Conservation (phyloP, 2,329 filamentous ascomycete genomes). For the Ceratocystis lukuohia region DNA sequence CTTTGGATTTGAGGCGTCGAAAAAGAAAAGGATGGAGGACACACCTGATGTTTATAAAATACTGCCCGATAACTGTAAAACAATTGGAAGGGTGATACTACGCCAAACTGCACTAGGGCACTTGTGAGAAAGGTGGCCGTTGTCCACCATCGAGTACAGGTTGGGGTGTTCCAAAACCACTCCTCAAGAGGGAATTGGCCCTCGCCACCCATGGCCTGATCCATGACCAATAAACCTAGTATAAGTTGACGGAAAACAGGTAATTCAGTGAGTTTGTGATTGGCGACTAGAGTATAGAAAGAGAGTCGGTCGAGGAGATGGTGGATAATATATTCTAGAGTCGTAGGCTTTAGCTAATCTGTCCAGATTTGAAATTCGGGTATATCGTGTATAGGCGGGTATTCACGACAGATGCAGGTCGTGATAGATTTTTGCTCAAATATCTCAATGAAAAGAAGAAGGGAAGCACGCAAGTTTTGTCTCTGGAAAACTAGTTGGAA, state of each 20-base stretch:
- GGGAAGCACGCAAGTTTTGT: too few relatives aligned
- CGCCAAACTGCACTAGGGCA: constrained; percentile 80
- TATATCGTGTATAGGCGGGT: too few relatives aligned
- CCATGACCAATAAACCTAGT: constrained; percentile 30
- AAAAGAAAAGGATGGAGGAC: constrained; percentile 22
- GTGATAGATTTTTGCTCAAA: too few relatives aligned
- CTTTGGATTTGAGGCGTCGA: background rate
- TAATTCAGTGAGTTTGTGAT: background rate
- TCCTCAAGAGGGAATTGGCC: constrained; percentile 71
- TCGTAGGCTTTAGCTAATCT: too few relatives aligned
- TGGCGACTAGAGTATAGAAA: too few relatives aligned
- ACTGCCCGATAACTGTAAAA: constrained; percentile 94
- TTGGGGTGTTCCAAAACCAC: constrained; percentile 98
- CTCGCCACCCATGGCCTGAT: constrained; percentile 45
- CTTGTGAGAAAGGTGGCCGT: constrained; percentile 80
- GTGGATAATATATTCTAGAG: too few relatives aligned
- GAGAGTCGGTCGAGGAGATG: too few relatives aligned
- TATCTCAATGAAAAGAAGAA: too few relatives aligned
- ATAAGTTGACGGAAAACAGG: background rate
- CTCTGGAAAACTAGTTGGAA: too few relatives aligned
- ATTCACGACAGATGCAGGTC: too few relatives aligned
- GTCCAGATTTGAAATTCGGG: too few relatives aligned
- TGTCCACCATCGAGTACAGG: constrained; percentile 94
- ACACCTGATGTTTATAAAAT: constrained; percentile 79
- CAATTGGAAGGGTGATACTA: constrained; percentile 84